phyloP scores from a whole-genome alignment of 169 alveolate species.

The Plasmodium gaboni region DNA sequence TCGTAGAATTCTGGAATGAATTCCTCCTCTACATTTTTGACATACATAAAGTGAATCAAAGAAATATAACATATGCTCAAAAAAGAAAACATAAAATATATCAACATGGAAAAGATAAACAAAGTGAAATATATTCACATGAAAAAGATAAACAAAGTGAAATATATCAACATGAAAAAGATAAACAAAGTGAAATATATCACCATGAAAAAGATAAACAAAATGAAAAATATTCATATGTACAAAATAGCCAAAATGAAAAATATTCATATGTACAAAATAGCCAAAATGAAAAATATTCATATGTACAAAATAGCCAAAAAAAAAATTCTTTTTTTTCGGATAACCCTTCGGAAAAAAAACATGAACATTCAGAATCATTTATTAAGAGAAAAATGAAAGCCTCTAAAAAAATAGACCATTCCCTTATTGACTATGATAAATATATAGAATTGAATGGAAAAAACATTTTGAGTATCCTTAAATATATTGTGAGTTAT shows the following conservation, averaged over 20 bases:
- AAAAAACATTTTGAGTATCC: conserved; percentile 33
- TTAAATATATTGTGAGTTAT: conserved; percentile 28
- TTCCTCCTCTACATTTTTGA: conserved; percentile 47
- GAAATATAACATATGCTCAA: neutral
- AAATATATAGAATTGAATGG: conserved; percentile 37
- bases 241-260: too few relatives aligned
- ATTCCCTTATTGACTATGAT: neutral
- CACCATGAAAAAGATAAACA: too few relatives aligned
- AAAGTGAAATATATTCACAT: too few relatives aligned
- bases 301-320: too few relatives aligned
- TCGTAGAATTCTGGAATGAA: conserved; percentile 45
- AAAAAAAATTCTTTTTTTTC: too few relatives aligned
- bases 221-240: too few relatives aligned
- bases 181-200: too few relatives aligned
- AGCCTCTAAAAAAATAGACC: neutral
- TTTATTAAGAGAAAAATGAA: conserved; percentile 11
- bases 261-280: too few relatives aligned
- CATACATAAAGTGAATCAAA: neutral
- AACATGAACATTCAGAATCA: conserved; percentile 32
- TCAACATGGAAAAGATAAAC: neutral
- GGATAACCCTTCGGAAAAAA: conserved; percentile 5
- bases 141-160: too few relatives aligned
- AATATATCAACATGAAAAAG: too few relatives aligned
- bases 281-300: too few relatives aligned
- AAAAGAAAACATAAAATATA: neutral